Evolutionary conservation across 2,329 filamentous ascomycete genomes (phyloP), one percentile per base, ranked within the genome.

Genomic region (Neurospora sp.): DNA sequence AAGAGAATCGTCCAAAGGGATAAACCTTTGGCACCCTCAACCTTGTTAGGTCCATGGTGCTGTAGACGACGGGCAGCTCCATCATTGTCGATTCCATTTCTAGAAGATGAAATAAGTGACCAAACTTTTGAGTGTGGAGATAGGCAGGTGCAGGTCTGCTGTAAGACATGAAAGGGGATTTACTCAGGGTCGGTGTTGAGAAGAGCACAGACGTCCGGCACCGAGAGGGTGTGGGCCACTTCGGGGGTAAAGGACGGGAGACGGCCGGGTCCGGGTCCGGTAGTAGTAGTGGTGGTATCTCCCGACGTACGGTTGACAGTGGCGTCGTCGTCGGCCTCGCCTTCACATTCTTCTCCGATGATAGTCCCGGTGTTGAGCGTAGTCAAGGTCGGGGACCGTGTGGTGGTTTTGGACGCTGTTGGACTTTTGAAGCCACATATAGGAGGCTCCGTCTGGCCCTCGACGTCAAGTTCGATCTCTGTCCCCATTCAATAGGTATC

Each of bases 1-100:
- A 92, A 80, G 81, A 92, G 85, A 82, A 92, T 91, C 82, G 90
- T 87, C 87, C 89, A 91, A 80, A 90, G 77, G 80, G 90, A 92
- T 81, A 90, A 81, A 80, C 89, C 88, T 81, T 89, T 88, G 83
- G 89, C 87, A 81, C 88, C 87, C 80, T 90, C 87, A 82, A 92
- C 87, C 78, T 85, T 86, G 82, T 93, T 93, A 75, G 86, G 85
- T 74, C 90, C 91, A 85, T 91, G 83, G 77, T 85, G 83, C 79
- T 81, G 80, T 77, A 92, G 84, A 78, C 90, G 90, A 82, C 83
- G 83, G 79, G 85, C 84, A 73, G 89, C 90, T 79, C 92, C 89
- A 74, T 82, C 78, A 76, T 79, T 81, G 78, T 83, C 85, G 81
- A 92, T 84, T 77, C 90, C 90, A 89, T 90, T 74, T 70, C 74